phyloP scores from a whole-genome alignment of 176 grass and related monocot species.

The Juncus effusus region DNA sequence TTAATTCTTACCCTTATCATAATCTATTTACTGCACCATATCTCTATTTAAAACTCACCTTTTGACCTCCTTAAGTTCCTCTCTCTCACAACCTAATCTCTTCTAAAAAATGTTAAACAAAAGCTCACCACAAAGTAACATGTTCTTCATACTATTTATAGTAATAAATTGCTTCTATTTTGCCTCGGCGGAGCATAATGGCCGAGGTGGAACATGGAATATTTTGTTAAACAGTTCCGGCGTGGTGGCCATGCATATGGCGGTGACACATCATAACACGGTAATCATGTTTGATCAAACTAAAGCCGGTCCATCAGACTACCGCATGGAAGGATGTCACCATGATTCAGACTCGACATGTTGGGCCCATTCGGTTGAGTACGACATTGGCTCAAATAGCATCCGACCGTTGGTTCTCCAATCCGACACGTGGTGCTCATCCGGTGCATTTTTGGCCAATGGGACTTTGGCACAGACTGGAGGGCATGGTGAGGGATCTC shows the following conservation, averaged over 20 bases:
- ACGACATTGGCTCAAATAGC: conserved; percentile 34
- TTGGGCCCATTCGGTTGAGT: conserved; percentile 44
- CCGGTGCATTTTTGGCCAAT: conserved; percentile 36
- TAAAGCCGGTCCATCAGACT: conserved; percentile 24
- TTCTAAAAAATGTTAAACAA: conserved; percentile 11
- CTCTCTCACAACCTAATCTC: background rate
- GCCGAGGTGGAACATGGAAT: conserved; percentile 31
- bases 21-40: conserved; percentile 5
- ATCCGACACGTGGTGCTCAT: conserved; percentile 49
- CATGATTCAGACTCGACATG: background rate
- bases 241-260: conserved; percentile 48
- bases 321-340: conserved; percentile 14
- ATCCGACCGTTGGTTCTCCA: conserved; percentile 34
- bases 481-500: conserved; percentile 28
- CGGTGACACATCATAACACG: conserved; percentile 38
- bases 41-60: background rate
- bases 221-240: conserved; percentile 40
- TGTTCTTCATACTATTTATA: conserved; percentile 22
- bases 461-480: conserved; percentile 39
- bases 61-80: conserved; percentile 5
- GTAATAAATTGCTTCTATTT: conserved; percentile 15
- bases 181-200: background rate
- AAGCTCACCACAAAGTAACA: conserved; percentile 10
- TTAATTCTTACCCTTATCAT: conserved; percentile 1
- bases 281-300: conserved; percentile 46